Evolutionary conservation across 208 protist genomes (phyloP).

Genomic region (Vickermania ingenoplastis): DNA sequence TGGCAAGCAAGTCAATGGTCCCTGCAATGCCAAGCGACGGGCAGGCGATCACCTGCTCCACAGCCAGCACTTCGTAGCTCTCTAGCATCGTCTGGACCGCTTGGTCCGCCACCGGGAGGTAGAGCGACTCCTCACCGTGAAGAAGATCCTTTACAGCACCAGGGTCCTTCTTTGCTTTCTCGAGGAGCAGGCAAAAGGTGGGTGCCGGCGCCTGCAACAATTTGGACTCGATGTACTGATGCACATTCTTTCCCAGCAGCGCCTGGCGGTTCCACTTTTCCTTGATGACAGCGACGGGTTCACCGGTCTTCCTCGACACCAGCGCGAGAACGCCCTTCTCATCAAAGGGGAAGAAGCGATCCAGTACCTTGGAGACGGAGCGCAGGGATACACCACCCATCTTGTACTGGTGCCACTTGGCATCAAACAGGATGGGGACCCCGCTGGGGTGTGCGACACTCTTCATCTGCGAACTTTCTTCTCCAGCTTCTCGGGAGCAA

Average conservation of each 20-base stretch:
- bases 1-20: constrained; percentile 74
- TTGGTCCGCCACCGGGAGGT: constrained; percentile 46
- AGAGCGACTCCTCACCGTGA: constrained; percentile 65
- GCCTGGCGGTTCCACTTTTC: constrained; percentile 55
- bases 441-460: constrained; percentile 56
- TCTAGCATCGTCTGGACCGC: constrained; percentile 39
- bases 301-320: constrained; percentile 62
- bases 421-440: constrained; percentile 51
- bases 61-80: constrained; percentile 50
- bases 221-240: constrained; percentile 76
- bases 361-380: constrained; percentile 77
- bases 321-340: constrained; percentile 49
- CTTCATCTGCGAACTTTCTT: constrained; percentile 14
- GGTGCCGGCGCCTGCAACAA: constrained; percentile 59
- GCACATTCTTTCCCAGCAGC: constrained; percentile 84
- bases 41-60: constrained; percentile 63
- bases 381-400: constrained; percentile 40
- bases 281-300: constrained; percentile 45
- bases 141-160: constrained; percentile 26
- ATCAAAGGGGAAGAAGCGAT: constrained; percentile 81
- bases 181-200: constrained; percentile 32
- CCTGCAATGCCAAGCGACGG: constrained; percentile 59
- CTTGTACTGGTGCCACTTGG: constrained; percentile 80
- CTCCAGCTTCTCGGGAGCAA: neutral
- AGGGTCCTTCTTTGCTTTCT: constrained; percentile 18